phyloP scores from a whole-genome alignment of 805 yeast genomes.

The Ogataea haglerorum region DNA sequence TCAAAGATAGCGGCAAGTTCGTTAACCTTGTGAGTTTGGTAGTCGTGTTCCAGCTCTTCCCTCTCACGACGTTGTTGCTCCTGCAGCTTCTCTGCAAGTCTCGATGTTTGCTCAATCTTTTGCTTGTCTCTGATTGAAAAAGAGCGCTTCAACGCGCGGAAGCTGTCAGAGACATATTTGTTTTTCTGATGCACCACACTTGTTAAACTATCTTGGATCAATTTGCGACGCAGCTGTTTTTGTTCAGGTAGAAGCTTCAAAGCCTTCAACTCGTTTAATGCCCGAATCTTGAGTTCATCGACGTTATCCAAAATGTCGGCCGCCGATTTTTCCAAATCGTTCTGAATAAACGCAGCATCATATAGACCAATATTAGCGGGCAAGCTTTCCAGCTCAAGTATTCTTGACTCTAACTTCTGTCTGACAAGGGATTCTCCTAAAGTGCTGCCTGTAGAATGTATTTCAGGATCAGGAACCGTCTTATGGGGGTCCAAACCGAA shows the following conservation, averaged over 20 bases:
- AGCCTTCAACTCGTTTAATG: conserved; percentile 68
- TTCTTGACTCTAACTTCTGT: conserved; percentile 52
- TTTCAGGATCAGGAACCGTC: conserved; percentile 31
- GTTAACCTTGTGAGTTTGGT: conserved; percentile 48
- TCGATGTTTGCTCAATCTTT: conserved; percentile 69
- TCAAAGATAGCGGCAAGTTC: conserved; percentile 34
- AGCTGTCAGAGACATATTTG: conserved; percentile 47
- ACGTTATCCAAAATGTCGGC: conserved; percentile 43
- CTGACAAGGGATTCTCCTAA: conserved; percentile 52
- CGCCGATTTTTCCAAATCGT: conserved; percentile 37
- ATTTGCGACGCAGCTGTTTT: conserved; percentile 60
- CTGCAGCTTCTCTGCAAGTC: conserved; percentile 71
- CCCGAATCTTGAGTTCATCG: conserved; percentile 60
- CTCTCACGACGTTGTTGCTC: conserved; percentile 66
- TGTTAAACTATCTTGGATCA: conserved; percentile 38
- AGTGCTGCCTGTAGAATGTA: conserved; percentile 46
- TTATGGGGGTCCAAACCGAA: conserved; percentile 38
- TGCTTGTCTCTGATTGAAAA: conserved; percentile 65
- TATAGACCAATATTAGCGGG: conserved; percentile 72
- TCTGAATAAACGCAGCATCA: conserved; percentile 30
- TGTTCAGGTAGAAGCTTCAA: conserved; percentile 65
- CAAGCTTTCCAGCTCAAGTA: conserved; percentile 56
- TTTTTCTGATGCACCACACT: conserved; percentile 48
- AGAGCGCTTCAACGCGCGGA: conserved; percentile 66
- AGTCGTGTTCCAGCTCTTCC: conserved; percentile 45